A percentile compares a stretch with the other conserved stretches of the same genome.
phyloP scores from a whole-genome alignment of 169 alveolate species.

The Eimeria falciformis region DNA sequence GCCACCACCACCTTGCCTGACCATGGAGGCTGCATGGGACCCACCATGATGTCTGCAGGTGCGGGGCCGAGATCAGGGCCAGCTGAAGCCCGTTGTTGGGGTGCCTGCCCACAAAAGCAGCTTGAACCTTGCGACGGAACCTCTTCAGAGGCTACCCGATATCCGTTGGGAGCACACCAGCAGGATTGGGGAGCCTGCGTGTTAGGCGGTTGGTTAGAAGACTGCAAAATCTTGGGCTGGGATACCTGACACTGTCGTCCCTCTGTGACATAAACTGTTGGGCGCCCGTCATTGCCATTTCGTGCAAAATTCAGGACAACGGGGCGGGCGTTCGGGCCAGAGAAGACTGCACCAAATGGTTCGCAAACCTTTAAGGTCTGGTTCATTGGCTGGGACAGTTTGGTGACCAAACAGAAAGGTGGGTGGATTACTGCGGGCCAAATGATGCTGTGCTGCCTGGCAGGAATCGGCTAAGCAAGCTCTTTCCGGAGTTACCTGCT shows the following conservation, averaged over 20 bases:
- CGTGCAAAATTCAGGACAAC: constrained; percentile 35
- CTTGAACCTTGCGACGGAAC: not conserved
- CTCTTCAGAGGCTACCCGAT: not conserved
- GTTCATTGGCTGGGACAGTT: too few relatives aligned
- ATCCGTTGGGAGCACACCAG: not conserved
- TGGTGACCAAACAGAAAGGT: too few relatives aligned
- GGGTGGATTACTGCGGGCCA: too few relatives aligned
- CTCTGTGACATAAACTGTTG: constrained; percentile 47
- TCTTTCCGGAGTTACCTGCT: not conserved
- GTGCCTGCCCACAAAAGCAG: not conserved
- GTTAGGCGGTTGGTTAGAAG: not conserved
- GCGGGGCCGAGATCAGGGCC: not conserved
- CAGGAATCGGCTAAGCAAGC: too few relatives aligned
- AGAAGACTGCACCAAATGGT: constrained; percentile 12
- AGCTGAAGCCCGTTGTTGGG: too few relatives aligned
- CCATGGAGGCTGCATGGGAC: constrained; percentile 15
- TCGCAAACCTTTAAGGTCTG: too few relatives aligned
- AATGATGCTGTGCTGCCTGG: too few relatives aligned
- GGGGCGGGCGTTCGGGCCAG: constrained; percentile 9
- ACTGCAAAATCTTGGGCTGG: not conserved
- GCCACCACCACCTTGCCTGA: not conserved
- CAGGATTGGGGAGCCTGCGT: not conserved
- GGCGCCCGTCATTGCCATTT: constrained; percentile 45
- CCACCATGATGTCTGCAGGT: constrained; percentile 39
- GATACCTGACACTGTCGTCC: not conserved